These are phyloP conservation scores for Monilinia polystroma DNA, from an alignment of 2,329 filamentous ascomycete species.

Conservation along the genomic window DNA sequence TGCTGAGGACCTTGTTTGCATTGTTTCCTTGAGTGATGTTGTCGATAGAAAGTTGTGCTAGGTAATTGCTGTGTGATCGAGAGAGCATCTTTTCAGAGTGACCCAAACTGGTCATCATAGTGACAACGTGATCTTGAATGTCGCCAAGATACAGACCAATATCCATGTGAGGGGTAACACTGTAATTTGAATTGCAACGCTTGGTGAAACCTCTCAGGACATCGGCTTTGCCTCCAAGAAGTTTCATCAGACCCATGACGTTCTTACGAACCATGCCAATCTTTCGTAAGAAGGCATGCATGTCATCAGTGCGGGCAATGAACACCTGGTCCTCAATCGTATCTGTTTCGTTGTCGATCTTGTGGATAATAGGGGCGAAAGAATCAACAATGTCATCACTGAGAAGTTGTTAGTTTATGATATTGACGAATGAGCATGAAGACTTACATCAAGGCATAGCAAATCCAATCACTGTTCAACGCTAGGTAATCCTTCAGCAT, in stretches of 20 bases:
- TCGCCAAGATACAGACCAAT: slow-evolving; percentile 96
- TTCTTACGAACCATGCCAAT: slow-evolving; percentile 93
- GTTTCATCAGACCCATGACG: slow-evolving; percentile 87
- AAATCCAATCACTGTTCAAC: slow-evolving; percentile 96
- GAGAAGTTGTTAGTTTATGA: slow-evolving; percentile 24
- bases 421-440: neutral
- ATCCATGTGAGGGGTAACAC: slow-evolving; percentile 91
- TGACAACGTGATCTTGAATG: slow-evolving; percentile 98
- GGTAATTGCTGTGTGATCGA: slow-evolving; percentile 90
- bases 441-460: slow-evolving; percentile 90
- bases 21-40: slow-evolving; percentile 84
- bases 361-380: slow-evolving; percentile 85
- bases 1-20: slow-evolving; percentile 86
- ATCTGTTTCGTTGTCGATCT: slow-evolving; percentile 86
- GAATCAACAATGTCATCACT: slow-evolving; percentile 96
- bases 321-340: slow-evolving; percentile 95
- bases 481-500: slow-evolving; percentile 93
- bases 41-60: slow-evolving; percentile 90
- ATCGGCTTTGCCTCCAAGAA: slow-evolving; percentile 96
- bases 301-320: slow-evolving; percentile 85
- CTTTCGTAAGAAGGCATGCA: slow-evolving; percentile 78
- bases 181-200: slow-evolving; percentile 96
- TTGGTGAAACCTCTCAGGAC: slow-evolving; percentile 97
- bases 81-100: slow-evolving; percentile 98
- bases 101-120: slow-evolving; percentile 94